Evolutionary conservation across 208 protist species (phyloP).

Genomic region (Endotrypanum monterogeii): DNA sequence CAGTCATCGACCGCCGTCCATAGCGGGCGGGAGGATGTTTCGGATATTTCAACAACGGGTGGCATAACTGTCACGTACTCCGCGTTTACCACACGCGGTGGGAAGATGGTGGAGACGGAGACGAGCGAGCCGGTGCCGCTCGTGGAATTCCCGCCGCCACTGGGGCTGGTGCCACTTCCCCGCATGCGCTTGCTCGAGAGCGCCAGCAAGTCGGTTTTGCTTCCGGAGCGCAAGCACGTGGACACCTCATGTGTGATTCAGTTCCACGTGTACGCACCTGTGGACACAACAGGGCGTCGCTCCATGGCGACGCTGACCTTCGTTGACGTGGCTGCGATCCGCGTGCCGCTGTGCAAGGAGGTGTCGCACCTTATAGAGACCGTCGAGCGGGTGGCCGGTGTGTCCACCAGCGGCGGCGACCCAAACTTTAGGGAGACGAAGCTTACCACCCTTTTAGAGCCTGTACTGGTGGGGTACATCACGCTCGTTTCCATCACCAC

Average conservation of each 20-base stretch:
- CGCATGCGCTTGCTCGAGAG: conserved; percentile 72
- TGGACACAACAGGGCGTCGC: conserved; percentile 66
- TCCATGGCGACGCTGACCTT: conserved; percentile 90
- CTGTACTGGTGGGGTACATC: conserved; percentile 74
- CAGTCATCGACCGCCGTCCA: conserved; percentile 4
- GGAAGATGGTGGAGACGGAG: conserved; percentile 63
- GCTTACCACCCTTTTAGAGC: conserved; percentile 78
- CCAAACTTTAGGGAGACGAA: conserved; percentile 65
- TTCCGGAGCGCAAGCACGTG: conserved; percentile 69
- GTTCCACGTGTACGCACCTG: conserved; percentile 86
- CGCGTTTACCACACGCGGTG: conserved; percentile 73
- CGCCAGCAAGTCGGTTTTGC: conserved; percentile 53
- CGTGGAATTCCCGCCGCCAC: conserved; percentile 76
- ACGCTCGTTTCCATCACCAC: conserved; percentile 85
- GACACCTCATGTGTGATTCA: conserved; percentile 85
- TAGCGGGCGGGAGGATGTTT: conserved; percentile 13
- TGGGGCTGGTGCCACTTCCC: conserved; percentile 68
- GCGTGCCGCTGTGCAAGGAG: conserved; percentile 59
- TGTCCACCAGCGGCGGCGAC: conserved; percentile 47
- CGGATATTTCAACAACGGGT: conserved; percentile 28
- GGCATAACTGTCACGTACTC: conserved; percentile 76
- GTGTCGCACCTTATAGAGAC: conserved; percentile 74
- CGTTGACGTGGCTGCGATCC: conserved; percentile 81
- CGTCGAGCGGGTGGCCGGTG: conserved; percentile 59
- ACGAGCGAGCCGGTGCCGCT: conserved; percentile 58